Evolutionary conservation across 2,329 filamentous ascomycete genomes (phyloP).

Genomic region (Scedosporium dehoogii): DNA sequence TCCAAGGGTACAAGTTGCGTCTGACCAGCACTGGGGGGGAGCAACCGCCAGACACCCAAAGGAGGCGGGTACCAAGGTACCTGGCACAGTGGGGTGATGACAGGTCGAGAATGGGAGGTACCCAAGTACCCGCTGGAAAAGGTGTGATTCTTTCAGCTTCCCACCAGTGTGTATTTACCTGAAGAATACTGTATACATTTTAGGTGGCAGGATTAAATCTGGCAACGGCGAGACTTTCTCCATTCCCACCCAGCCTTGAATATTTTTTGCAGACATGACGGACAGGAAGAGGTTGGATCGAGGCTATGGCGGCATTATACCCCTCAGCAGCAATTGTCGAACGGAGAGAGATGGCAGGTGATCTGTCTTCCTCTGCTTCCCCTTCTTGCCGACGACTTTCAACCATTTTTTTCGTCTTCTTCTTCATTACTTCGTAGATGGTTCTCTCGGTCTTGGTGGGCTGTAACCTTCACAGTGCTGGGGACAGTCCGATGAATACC

Average conservation of each 20-base stretch:
- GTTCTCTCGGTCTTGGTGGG: too few relatives aligned
- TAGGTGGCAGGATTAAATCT: not conserved
- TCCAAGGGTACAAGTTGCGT: not conserved
- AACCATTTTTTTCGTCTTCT: not conserved
- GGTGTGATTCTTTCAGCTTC: not conserved
- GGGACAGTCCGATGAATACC: not conserved
- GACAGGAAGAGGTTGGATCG: not conserved
- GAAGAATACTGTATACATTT: not conserved
- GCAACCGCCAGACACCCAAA: not conserved
- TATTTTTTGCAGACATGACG: not conserved
- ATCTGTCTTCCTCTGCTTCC: too few relatives aligned
- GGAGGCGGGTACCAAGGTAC: not conserved
- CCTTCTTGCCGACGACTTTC: too few relatives aligned
- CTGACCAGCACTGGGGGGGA: not conserved
- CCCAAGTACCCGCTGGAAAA: not conserved
- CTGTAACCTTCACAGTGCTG: not conserved
- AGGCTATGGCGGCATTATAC: not conserved
- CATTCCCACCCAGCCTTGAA: not conserved
- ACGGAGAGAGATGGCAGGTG: not conserved
- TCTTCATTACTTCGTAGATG: not conserved
- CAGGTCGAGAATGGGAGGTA: not conserved
- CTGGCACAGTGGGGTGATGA: not conserved
- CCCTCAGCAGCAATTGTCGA: not conserved
- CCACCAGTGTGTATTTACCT: not conserved
- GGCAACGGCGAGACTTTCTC: not conserved